These are phyloP conservation scores for Silene uniflora DNA, from an alignment of 148 eudicot genomes.

Conservation along the genomic window DNA sequence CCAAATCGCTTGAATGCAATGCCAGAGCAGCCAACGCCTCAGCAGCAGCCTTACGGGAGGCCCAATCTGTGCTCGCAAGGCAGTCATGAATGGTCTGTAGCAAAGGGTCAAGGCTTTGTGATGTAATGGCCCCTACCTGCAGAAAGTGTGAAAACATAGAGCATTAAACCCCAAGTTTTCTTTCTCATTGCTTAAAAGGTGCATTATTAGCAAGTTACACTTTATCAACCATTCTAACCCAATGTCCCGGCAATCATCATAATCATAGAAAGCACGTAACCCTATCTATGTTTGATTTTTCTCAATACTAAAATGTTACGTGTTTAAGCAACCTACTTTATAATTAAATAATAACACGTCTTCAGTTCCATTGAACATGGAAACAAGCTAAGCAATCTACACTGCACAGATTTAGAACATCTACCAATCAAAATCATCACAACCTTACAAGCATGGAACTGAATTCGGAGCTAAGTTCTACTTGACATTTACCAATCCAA, in stretches of 20 bases:
- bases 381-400: no score
- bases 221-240: background rate
- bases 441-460: background rate
- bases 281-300: background rate
- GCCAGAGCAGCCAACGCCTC: constrained; percentile 75
- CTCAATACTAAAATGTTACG: background rate
- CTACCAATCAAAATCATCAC: background rate
- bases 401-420: no score
- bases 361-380: no score
- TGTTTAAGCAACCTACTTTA: background rate
- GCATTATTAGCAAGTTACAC: background rate
- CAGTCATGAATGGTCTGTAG: constrained; percentile 78
- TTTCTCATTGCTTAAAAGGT: background rate
- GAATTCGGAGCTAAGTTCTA: background rate
- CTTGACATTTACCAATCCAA: background rate
- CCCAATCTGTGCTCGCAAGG: constrained; percentile 90
- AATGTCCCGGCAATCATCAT: background rate
- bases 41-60: constrained; percentile 96
- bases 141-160: background rate
- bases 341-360: no score
- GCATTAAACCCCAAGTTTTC: background rate
- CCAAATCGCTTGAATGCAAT: constrained; percentile 63
- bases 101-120: constrained; percentile 69
- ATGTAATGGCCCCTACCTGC: constrained; percentile 86
- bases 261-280: background rate